phyloP scores from a whole-genome alignment of 148 eudicot species.

The Diospyros kaki region DNA sequence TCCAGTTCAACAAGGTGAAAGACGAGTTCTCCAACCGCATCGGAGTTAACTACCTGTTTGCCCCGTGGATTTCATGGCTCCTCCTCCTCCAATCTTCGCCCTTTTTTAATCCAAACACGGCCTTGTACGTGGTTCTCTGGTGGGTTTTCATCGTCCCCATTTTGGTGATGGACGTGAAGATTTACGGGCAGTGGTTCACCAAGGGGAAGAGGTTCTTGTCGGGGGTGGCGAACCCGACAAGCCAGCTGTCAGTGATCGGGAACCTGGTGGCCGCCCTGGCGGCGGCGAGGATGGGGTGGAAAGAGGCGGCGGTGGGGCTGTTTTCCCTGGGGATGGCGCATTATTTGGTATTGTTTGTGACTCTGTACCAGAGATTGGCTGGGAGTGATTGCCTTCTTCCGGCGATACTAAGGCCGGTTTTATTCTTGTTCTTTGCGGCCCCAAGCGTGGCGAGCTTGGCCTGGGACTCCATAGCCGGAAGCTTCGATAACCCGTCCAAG shows the following conservation, averaged over 20 bases:
- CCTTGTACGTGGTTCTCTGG: conserved; percentile 26
- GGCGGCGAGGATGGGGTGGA: conserved; percentile 54
- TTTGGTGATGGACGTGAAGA: conserved; percentile 39
- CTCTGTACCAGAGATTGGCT: conserved; percentile 41
- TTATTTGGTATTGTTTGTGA: conserved; percentile 47
- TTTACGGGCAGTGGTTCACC: conserved; percentile 51
- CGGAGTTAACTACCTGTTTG: conserved; percentile 64
- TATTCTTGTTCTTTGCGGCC: conserved; percentile 42
- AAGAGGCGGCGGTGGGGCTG: conserved; percentile 46
- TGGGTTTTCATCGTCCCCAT: conserved; percentile 38
- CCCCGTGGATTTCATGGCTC: conserved; percentile 65
- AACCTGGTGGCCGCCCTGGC: conserved; percentile 52
- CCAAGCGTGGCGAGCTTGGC: conserved; percentile 44
- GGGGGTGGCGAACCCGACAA: conserved; percentile 42
- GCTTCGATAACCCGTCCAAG: conserved; percentile 32
- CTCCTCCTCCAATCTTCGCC: conserved; percentile 63
- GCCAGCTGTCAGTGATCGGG: conserved; percentile 42
- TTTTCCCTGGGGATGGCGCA: conserved; percentile 71
- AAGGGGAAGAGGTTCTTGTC: conserved; percentile 35
- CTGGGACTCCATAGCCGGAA: conserved; percentile 36
- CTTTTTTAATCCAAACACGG: conserved; percentile 16
- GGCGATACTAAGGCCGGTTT: conserved; percentile 30
- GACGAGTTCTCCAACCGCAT: conserved; percentile 55
- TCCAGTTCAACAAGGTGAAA: conserved; percentile 35
- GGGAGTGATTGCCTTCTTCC: conserved; percentile 23